Base-by-base conservation (phyloP, 2,329 filamentous ascomycete species). In the Allantophomopsis lycopodina region DNA sequence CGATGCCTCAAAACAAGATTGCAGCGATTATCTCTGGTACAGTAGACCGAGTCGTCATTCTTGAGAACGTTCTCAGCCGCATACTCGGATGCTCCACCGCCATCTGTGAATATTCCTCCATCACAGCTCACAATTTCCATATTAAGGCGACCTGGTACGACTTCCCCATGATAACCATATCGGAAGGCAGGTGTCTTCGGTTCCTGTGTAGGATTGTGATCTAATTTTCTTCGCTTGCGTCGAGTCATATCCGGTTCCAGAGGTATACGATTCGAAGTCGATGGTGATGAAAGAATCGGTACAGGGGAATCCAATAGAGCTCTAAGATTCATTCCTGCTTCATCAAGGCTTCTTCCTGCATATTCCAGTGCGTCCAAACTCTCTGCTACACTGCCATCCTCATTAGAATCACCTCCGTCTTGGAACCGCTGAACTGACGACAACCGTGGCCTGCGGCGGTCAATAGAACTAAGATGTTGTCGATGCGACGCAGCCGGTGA, bases 41-140 rank as follows among this genome's bases (percentile, higher is more conserved):
- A 93, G 55, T 95, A 96, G 2, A 94, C 85, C 10, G 81, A 83
- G 42, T 69, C 68, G 58, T 96, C 85, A 55, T 88, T 79, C 48
- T 74, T 77, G 45, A 96, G 67, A 20, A 95, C 79, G 55, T 94
- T 94, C 49, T 88, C 83, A 15, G 80, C 76, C 11, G 72, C 71
- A 46, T 84, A 83, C 21, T 60, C 30, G 20, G 52, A 46, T 35
- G 40, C 60, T 30, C 63, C 63, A 10, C 66, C 61, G 49, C 79
- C 73, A 45, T 80, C 77, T 38, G 71, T 67, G 51, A 70, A 77
- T 42, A 76, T 68, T 34, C 88, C 87, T 32, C 86, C 87, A 57
- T 95, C 88, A 54, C 87, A 95, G 64, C 80, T 91, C 37, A 84
- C 72, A 45, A 95, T 78, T 55, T 94, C 83, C 83, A 95, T 86